Percentiles rank a stretch among this genome's conserved stretches.
Conservation (phyloP, 352 stramenopile genomes). For the Phytophthora multivora region DNA sequence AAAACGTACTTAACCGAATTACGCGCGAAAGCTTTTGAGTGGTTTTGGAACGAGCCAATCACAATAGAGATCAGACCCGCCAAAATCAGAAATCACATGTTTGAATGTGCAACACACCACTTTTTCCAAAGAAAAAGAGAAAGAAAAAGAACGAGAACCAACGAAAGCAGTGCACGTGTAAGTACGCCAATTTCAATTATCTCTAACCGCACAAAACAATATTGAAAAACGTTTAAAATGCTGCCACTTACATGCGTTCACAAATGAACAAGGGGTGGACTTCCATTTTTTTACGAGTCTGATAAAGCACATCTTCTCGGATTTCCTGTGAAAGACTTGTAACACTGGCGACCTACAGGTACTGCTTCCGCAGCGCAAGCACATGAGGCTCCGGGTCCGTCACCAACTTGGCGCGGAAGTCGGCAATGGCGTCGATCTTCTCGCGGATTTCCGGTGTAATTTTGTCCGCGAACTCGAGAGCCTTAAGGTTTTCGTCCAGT, state of each 20-base stretch:
- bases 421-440: conserved; percentile 57
- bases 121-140: not conserved
- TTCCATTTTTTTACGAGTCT: not conserved
- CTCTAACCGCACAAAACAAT: too few relatives aligned
- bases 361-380: conserved; percentile 28
- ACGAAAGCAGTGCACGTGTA: too few relatives aligned
- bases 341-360: conserved; percentile 14
- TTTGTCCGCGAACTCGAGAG: conserved; percentile 47
- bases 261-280: too few relatives aligned
- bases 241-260: too few relatives aligned
- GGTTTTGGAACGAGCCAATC: conserved; percentile 21
- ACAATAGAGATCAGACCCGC: conserved; percentile 19
- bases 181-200: too few relatives aligned
- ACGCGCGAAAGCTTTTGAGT: conserved; percentile 40
- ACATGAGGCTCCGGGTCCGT: conserved; percentile 29
- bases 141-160: too few relatives aligned
- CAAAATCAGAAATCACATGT: conserved; percentile 31
- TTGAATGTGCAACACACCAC: conserved; percentile 7
- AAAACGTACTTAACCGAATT: conserved; percentile 33
- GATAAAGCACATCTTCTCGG: not conserved
- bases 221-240: too few relatives aligned
- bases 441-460: conserved; percentile 58
- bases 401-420: conserved; percentile 41
- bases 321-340: not conserved
- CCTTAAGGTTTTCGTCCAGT: conserved; percentile 69